Evolutionary conservation across 1,284 basidiomycete genomes (phyloP).

Genomic region (Vanrija humicola): DNA sequence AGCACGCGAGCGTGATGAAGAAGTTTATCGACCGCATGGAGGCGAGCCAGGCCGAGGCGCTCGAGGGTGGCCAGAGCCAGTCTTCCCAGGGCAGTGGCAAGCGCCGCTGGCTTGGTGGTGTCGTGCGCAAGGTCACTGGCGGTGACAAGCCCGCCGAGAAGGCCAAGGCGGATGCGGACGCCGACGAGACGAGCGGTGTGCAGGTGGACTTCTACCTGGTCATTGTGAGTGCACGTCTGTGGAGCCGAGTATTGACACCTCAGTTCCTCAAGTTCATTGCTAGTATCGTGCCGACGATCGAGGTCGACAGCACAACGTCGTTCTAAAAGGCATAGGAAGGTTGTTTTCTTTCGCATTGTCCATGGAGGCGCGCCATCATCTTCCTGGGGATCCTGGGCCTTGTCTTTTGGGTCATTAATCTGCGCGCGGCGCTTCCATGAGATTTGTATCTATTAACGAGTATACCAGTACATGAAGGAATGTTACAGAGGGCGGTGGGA

Average conservation of each 20-base stretch:
- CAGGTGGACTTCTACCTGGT: constrained; percentile 92
- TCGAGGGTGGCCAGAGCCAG: constrained; percentile 19
- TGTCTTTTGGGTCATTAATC: too few relatives aligned
- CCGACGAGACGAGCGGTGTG: constrained; percentile 76
- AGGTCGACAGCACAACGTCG: constrained; percentile 50
- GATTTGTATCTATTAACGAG: neutral
- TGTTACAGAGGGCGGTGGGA: neutral
- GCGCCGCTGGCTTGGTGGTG: constrained; percentile 69
- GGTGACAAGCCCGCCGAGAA: constrained; percentile 32
- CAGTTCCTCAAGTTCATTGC: constrained; percentile 94
- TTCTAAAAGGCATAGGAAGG: constrained; percentile 4
- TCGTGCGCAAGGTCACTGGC: constrained; percentile 68
- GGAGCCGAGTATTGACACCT: neutral
- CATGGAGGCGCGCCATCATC: too few relatives aligned
- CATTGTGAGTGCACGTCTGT: constrained; percentile 53
- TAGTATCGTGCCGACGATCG: constrained; percentile 72
- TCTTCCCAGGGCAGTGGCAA: constrained; percentile 52
- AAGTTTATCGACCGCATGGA: constrained; percentile 99
- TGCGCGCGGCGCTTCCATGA: too few relatives aligned
- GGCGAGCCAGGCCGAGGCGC: constrained; percentile 60
- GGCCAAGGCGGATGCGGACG: constrained; percentile 40
- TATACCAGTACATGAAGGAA: neutral
- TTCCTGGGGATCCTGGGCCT: too few relatives aligned
- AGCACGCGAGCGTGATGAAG: constrained; percentile 99
- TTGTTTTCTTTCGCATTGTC: too few relatives aligned